Evolutionary conservation across 352 stramenopile genomes (phyloP).

Genomic region (Phytopythium helicoides): DNA sequence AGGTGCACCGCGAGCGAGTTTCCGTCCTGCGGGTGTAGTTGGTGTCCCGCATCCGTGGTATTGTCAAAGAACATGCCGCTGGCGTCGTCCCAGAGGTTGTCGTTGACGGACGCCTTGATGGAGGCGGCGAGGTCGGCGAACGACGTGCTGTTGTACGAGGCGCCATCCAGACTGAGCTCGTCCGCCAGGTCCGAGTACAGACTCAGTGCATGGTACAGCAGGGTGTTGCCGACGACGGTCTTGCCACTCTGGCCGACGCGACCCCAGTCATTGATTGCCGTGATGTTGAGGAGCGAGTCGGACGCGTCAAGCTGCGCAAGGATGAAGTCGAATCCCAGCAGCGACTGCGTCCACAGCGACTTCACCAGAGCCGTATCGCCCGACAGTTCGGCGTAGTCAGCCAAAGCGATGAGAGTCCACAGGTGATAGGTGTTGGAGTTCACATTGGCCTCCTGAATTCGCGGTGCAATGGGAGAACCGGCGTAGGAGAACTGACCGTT

Average conservation of each 20-base stretch:
- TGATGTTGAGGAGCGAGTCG: constrained; percentile 27
- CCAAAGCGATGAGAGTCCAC: constrained; percentile 34
- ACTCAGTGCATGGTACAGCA: constrained; percentile 27
- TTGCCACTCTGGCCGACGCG: constrained; percentile 32
- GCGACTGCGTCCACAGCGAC: constrained; percentile 20
- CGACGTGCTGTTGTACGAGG: constrained; percentile 17
- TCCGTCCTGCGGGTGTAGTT: constrained; percentile 27
- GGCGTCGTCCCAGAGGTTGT: constrained; percentile 26
- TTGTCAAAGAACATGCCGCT: constrained; percentile 25
- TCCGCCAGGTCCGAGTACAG: constrained; percentile 13
- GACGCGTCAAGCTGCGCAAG: constrained; percentile 20
- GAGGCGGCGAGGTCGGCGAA: constrained; percentile 16
- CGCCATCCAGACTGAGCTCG: constrained; percentile 10
- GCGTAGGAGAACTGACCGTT: constrained; percentile 31
- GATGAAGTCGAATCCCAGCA: constrained; percentile 30
- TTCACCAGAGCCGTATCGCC: constrained; percentile 16
- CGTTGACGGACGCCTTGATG: constrained; percentile 26
- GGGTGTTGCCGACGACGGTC: constrained; percentile 31
- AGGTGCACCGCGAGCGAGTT: constrained; percentile 29
- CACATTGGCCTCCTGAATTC: constrained; percentile 12
- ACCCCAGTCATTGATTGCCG: constrained; percentile 24
- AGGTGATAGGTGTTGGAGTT: constrained; percentile 43
- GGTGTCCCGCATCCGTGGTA: constrained; percentile 17
- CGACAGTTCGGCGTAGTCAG: constrained; percentile 23
- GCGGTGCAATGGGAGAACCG: constrained; percentile 22